Base-by-base conservation (phyloP, 148 eudicot species). In the Vaccinium macrocarpon region DNA sequence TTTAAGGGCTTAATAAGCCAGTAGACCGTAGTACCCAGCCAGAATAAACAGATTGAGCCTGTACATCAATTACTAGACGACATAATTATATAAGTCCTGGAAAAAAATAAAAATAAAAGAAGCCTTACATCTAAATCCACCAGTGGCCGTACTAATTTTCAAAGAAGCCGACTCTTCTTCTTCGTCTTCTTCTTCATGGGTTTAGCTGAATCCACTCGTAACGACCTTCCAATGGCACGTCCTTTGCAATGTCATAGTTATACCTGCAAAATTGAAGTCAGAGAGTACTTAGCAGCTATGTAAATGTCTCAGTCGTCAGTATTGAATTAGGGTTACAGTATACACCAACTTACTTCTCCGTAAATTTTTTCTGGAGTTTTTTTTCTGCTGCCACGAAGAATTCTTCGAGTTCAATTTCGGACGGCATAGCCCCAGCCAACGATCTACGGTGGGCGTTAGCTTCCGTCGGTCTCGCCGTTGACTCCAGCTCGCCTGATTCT, bases 311-410 rank as follows among this genome's bases (percentile, higher is more conserved):
- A 19, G 71, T 59, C 0, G 71, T 59, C 1, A 14, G 61, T 19
- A 52, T 25, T 6, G 32, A 38, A 38, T 80, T 57, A 57, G 71
- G 82, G 82, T 38, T 35, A 52, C 23, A 27, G 32, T 5, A 2
- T 9, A 18, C 21, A 9, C 52, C 21, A 6, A 32, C 83, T 87
- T 90, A 96, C 99, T 93, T 94, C 71, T 93, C 93, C 25, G 85
- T 46, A 86, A 94, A 96, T 78, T 85, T 88, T 83, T 93, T 88
- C 15, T 91, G 95, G 53, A 93, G 80, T 25, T 92, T 82, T 83
- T 89, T 91, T 76, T 96, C 99, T 6, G 99, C 98, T 6, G 84
- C 90, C 1, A 92, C 62, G 76, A 96, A 96, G 86, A 96, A 96
- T 25, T 93, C 95, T 42, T 96, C 97, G 5, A 94, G 88, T 86